These are phyloP conservation scores for Raddia guianensis DNA, from an alignment of 176 grass and related monocot species.

Conservation along the genomic window DNA sequence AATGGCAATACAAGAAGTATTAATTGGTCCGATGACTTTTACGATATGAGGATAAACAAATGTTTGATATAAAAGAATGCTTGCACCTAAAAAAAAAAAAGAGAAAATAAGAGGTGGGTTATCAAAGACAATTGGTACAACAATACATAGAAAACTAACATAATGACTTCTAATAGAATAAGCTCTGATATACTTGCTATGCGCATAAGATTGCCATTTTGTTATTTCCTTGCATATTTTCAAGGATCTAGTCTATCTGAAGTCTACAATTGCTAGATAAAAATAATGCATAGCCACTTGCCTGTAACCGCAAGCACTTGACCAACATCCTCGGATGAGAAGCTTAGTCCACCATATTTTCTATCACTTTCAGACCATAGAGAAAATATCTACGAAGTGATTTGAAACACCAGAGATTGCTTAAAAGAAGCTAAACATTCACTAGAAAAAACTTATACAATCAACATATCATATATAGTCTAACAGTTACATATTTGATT, in stretches of 20 bases:
- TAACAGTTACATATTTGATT: not conserved
- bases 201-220: no score
- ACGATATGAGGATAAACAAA: slow-evolving; percentile 43
- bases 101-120: not conserved
- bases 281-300: not conserved
- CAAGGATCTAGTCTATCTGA: not conserved
- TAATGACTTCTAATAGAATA: not conserved
- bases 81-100: slow-evolving; percentile 38
- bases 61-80: slow-evolving; percentile 50
- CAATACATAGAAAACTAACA: no score
- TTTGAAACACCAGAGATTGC: not conserved
- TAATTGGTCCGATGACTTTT: slow-evolving; percentile 37
- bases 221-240: not conserved
- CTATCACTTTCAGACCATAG: slow-evolving; percentile 59
- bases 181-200: not conserved
- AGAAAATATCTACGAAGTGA: slow-evolving; percentile 50
- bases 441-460: not conserved
- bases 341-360: slow-evolving; percentile 57
- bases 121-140: no score
- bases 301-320: slow-evolving; percentile 56
- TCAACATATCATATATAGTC: accelerated
- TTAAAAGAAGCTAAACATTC: not conserved
- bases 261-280: no score
- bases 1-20: slow-evolving; percentile 34
- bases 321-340: slow-evolving; percentile 56